Conservation (phyloP, 2,329 filamentous ascomycete species). For the Trichoderma afroharzianum region DNA sequence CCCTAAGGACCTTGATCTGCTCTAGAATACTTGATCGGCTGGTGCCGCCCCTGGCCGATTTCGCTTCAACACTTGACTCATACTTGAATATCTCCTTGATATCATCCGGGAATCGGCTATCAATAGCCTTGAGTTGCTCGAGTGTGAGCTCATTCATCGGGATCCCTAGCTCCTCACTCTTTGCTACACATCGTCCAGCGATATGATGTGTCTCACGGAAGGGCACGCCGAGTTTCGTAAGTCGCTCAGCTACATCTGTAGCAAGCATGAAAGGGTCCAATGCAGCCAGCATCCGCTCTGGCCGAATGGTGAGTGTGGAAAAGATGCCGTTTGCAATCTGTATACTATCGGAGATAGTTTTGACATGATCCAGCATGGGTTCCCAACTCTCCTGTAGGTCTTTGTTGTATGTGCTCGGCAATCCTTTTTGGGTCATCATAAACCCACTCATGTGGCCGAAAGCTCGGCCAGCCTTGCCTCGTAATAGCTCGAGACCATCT, state of each 20-base stretch:
- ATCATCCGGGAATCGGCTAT: slow-evolving; percentile 67
- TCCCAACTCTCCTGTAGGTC: slow-evolving; percentile 86
- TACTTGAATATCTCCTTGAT: slow-evolving; percentile 73
- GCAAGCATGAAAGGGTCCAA: slow-evolving; percentile 83
- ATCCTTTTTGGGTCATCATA: slow-evolving; percentile 44
- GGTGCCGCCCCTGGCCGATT: slow-evolving; percentile 72
- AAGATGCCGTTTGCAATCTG: slow-evolving; percentile 80
- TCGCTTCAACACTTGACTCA: slow-evolving; percentile 76
- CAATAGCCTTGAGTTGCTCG: slow-evolving; percentile 62
- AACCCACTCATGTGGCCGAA: slow-evolving; percentile 81
- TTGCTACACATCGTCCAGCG: slow-evolving; percentile 57
- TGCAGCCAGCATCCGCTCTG: slow-evolving; percentile 74
- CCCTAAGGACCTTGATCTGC: slow-evolving; percentile 54
- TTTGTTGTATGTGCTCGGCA: slow-evolving; percentile 60
- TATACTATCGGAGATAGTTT: slow-evolving; percentile 76
- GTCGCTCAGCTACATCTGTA: slow-evolving; percentile 62
- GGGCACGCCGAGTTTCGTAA: slow-evolving; percentile 64
- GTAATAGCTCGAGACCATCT: slow-evolving; percentile 60
- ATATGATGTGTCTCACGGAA: slow-evolving; percentile 82
- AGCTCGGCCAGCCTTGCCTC: too few species aligned
- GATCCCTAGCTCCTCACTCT: slow-evolving; percentile 41
- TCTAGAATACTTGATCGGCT: slow-evolving; percentile 60
- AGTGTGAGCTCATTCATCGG: slow-evolving; percentile 68
- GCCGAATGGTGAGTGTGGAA: slow-evolving; percentile 64
- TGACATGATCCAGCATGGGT: slow-evolving; percentile 79